Evolutionary conservation across 805 yeast genomes (phyloP), one percentile per base, ranked within the genome.

Genomic region (Ogataea thermomethanolica): DNA sequence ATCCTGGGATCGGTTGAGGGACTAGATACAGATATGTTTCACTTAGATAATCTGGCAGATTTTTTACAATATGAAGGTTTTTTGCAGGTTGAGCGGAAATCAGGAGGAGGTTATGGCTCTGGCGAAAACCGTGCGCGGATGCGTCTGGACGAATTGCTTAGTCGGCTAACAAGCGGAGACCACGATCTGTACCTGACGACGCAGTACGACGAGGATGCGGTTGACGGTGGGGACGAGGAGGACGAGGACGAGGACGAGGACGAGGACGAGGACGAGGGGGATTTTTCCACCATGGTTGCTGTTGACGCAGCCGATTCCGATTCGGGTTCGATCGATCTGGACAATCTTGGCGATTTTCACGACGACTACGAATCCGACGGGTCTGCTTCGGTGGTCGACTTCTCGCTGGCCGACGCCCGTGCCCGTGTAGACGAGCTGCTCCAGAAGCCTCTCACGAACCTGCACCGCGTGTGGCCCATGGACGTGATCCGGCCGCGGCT

Each of bases 71-170:
- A 15, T 29, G 50, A 46, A 12, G 50, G 33, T 5, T 20, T 25
- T 8, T 53, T 83, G 26, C 76, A 79, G 48, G 78, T 83, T 12
- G 91, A 84, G 53, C 70, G 70, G 46, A 76, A 77, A 50, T 56
- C 59, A 10, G 59, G 67, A 30, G 79, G 79, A 34, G 90, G 90
- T 2, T 84, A 76, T 61, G 91, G 91, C 1, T 73, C 80, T 33
- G 88, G 88, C 1, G 66, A 67, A 14, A 64, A 66, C 40, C 64
- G 89, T 46, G 57, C 69, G 11, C 68, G 69, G 39, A 69, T 81
- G 76, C 57, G 63, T 2, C 67, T 83, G 44, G 53, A 53, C 0
- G 76, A 78, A 13, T 69, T 84, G 33, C 56, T 80, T 37, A 54
- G 59, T 0, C 65, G 60, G 44, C 50, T 80, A 21, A 40, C 55